Percentiles rank a stretch among this genome's conserved stretches.
phyloP scores from a whole-genome alignment of 495 filamentous ascomycete genomes.

The Neurospora sp. region DNA sequence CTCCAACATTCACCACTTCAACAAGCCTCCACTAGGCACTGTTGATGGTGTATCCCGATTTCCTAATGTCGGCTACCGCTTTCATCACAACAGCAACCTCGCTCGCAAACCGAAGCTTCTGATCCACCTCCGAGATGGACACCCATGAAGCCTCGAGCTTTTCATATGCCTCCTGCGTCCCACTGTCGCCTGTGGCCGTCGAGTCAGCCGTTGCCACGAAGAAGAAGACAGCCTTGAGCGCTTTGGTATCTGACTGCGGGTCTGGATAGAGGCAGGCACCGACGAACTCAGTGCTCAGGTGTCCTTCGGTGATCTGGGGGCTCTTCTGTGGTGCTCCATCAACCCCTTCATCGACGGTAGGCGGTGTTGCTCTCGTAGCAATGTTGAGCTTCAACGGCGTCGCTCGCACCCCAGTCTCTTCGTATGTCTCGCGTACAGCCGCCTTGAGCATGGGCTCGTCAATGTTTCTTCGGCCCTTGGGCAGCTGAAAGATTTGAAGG shows the following conservation, averaged over 20 bases:
- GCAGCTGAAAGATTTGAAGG: slow-evolving; percentile 34
- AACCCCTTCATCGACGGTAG: slow-evolving; percentile 1
- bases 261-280: slow-evolving; percentile 20
- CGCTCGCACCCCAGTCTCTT: slow-evolving; percentile 33
- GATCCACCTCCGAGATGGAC: slow-evolving; percentile 9
- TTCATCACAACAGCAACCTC: slow-evolving; percentile 17
- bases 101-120: slow-evolving; percentile 17
- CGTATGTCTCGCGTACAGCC: slow-evolving; percentile 36
- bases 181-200: slow-evolving; percentile 6
- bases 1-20: background rate
- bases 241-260: slow-evolving; percentile 17
- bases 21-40: background rate
- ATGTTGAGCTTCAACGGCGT: slow-evolving; percentile 28
- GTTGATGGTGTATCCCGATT: slow-evolving; percentile 15
- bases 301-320: slow-evolving; percentile 17
- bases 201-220: slow-evolving; percentile 22
- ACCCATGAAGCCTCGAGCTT: slow-evolving; percentile 18
- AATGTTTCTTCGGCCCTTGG: slow-evolving; percentile 38
- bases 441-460: slow-evolving; percentile 30
- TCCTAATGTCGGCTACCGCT: slow-evolving; percentile 12
- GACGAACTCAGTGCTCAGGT: slow-evolving; percentile 18
- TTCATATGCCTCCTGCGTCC: slow-evolving; percentile 23
- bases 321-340: slow-evolving; percentile 2
- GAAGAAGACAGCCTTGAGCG: slow-evolving; percentile 22
- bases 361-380: slow-evolving; percentile 21